A percentile compares a stretch with the other conserved stretches of the same genome.
Evolutionary conservation across 371 early-diverging fungal species (phyloP).

Genomic region (Mucor lusitanicus): DNA sequence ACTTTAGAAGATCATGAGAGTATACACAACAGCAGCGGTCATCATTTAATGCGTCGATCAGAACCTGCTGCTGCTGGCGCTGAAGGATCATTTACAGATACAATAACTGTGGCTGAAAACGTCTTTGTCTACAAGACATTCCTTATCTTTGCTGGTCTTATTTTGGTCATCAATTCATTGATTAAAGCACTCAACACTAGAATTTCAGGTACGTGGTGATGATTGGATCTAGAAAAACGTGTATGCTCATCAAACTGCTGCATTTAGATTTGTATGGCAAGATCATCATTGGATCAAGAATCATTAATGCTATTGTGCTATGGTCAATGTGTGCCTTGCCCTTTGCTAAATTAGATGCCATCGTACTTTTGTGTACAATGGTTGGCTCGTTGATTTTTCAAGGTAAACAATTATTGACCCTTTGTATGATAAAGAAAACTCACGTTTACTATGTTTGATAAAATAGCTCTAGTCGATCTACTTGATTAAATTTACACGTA

Average conservation of each 20-base stretch:
- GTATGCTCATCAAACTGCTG: background rate
- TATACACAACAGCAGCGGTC: background rate
- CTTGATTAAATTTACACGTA: slow-evolving; percentile 7
- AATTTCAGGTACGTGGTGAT: slow-evolving; percentile 28
- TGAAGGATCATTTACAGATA: slow-evolving; percentile 6
- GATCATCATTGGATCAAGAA: slow-evolving; percentile 44
- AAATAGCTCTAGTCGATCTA: slow-evolving; percentile 21
- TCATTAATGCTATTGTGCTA: slow-evolving; percentile 41
- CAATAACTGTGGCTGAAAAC: slow-evolving; percentile 22
- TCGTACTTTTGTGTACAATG: slow-evolving; percentile 43
- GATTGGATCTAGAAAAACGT: background rate
- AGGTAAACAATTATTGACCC: slow-evolving; percentile 21
- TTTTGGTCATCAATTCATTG: slow-evolving; percentile 45
- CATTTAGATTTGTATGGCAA: slow-evolving; percentile 46
- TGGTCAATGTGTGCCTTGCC: slow-evolving; percentile 56
- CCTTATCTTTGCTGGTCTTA: slow-evolving; percentile 48
- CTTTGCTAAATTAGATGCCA: slow-evolving; percentile 45
- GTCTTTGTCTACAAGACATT: slow-evolving; percentile 53
- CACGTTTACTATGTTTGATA: background rate
- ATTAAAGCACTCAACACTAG: slow-evolving; percentile 54
- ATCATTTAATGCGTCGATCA: slow-evolving; percentile 18
- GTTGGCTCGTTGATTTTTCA: slow-evolving; percentile 46
- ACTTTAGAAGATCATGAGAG: background rate
- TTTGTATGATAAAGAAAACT: too few species aligned
- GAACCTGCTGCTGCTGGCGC: slow-evolving; percentile 13